Evolutionary conservation across 768 basidiomycete species (phyloP), one percentile per base, ranked within the genome.

Genomic region (Pulveroboletus sp.): DNA sequence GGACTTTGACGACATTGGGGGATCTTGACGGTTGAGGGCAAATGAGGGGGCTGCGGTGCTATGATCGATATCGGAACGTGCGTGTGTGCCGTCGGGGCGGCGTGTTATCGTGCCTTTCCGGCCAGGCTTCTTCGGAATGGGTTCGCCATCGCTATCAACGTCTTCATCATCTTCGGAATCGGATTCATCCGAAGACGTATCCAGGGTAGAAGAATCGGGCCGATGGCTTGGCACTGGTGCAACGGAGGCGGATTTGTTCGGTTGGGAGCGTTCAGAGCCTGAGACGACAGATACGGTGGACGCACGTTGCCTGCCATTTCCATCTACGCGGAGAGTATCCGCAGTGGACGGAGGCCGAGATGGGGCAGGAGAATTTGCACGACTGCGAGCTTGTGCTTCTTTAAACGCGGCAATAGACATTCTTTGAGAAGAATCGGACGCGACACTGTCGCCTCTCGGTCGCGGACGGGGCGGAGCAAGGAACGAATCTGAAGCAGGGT

Each of bases 371-470:
- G 84, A 86, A 45, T 76, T 79, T 12, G 83, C 74, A 23, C 73
- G 65, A 55, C 82, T 74, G 35, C 86, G 71, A 5, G 86, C 83
- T 48, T 87, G 85, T 17, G 79, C 85, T 71, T 89, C 87, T 46
- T 85, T 79, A 62, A 90, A 90, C 3, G 88, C 88, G 3, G 86
- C 88, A 27, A 90, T 83, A 8, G 85, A 85, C 22, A 90, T 89
- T 45, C 86, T 78, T 54, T 87, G 86, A 2, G 82, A 82, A 6
- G 80, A 72, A 34, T 86, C 83, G 4, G 84, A 84, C 16, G 77
- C 76, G 52, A 73, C 57, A 64, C 84, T 85, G 37, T 72, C 70
- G 19, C 75, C 79, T 56, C 86, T 77, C 14, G 81, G 78, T 2
- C 83, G 77, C 17, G 76, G 62, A 7, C 60, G 60, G 6, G 63